Percentiles rank a stretch among this genome's conserved stretches.
Conservation (phyloP, 1,139 yeast genomes). For the Petasospora rhodanensis region DNA sequence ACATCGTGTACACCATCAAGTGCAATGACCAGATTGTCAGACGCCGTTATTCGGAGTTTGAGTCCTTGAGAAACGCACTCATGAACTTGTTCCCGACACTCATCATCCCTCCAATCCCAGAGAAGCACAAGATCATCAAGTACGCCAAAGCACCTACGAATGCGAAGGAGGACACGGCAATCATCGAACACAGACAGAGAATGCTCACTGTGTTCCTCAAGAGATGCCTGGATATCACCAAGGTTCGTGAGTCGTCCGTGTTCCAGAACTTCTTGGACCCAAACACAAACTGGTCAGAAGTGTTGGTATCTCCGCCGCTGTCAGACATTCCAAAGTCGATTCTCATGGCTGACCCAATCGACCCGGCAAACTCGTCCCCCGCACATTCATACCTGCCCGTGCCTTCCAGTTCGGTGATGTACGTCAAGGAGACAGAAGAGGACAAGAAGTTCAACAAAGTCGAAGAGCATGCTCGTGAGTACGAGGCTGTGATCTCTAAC, state of each 20-base stretch:
- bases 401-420: slow-evolving; percentile 41
- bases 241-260: slow-evolving; percentile 52
- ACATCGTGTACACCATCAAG: slow-evolving; percentile 71
- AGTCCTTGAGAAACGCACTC: slow-evolving; percentile 61
- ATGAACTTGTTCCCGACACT: slow-evolving; percentile 69
- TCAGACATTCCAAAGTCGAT: slow-evolving; percentile 45
- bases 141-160: slow-evolving; percentile 46
- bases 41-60: slow-evolving; percentile 82
- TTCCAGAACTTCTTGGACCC: slow-evolving; percentile 77
- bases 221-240: slow-evolving; percentile 57
- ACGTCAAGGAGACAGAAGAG: slow-evolving; percentile 24
- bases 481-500: slow-evolving; percentile 45
- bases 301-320: slow-evolving; percentile 46
- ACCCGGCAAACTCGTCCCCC: slow-evolving; percentile 40
- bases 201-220: slow-evolving; percentile 71
- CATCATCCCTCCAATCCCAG: slow-evolving; percentile 92
- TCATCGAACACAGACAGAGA: slow-evolving; percentile 60
- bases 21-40: slow-evolving; percentile 57
- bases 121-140: slow-evolving; percentile 58
- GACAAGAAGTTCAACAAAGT: slow-evolving; percentile 37
- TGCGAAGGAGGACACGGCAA: slow-evolving; percentile 41
- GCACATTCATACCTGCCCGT: slow-evolving; percentile 58
- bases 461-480: slow-evolving; percentile 46
- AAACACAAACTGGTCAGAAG: slow-evolving; percentile 68
- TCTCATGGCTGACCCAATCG: slow-evolving; percentile 43